These are phyloP conservation scores for Stramenopiles sp. DNA, from an alignment of 352 stramenopile genomes.

Conservation along the genomic window DNA sequence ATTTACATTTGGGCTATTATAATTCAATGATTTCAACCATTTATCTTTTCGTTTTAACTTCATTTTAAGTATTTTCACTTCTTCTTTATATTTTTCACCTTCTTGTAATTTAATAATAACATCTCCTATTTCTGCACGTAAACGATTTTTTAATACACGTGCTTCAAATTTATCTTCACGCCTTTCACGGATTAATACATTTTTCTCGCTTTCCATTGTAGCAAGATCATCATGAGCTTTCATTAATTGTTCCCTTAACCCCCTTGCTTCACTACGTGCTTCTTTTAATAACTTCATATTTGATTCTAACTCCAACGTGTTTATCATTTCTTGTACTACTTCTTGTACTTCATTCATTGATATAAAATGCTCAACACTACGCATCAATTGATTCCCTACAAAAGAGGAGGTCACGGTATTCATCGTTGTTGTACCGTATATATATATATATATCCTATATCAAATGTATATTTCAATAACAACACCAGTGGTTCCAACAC, in stretches of 20 bases:
- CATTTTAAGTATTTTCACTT: neutral
- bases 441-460: too few species aligned
- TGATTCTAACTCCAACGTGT: neutral
- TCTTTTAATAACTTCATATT: neutral
- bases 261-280: neutral
- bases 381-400: neutral
- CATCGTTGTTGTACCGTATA: too few species aligned
- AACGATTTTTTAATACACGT: neutral
- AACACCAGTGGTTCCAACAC: too few species aligned
- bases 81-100: conserved; percentile 1
- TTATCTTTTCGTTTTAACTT: neutral
- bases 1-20: neutral
- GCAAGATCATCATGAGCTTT: neutral
- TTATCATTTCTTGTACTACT: neutral
- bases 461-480: too few species aligned
- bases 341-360: neutral
- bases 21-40: neutral
- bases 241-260: neutral
- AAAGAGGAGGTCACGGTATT: neutral
- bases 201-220: neutral
- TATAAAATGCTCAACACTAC: neutral
- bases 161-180: neutral
- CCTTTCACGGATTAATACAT: neutral
- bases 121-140: neutral
- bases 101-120: neutral